Conservation (phyloP, 176 grass and related monocot genomes). For the Thalia dealbata region DNA sequence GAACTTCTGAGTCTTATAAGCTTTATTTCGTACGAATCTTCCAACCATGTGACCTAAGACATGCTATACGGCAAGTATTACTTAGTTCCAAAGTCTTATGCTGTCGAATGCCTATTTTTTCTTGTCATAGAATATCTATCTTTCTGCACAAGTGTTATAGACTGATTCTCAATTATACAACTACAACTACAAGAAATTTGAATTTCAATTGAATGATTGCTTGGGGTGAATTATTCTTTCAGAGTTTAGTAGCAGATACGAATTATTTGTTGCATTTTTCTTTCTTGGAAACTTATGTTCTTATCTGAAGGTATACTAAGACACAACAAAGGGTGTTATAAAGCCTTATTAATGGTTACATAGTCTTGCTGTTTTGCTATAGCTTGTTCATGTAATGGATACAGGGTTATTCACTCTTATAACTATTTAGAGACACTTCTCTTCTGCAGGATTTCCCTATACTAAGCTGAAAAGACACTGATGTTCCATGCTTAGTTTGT, state of each 20-base stretch:
- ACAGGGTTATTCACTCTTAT: background rate
- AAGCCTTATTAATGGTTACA: background rate
- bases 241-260: constrained; percentile 46
- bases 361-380: background rate
- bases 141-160: constrained; percentile 33
- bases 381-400: background rate
- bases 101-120: constrained; percentile 46
- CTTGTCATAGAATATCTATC: constrained; percentile 26
- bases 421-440: background rate
- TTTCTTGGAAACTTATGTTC: background rate
- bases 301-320: background rate
- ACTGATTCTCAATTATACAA: constrained; percentile 32
- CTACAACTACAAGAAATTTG: background rate
- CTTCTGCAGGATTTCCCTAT: background rate
- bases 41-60: constrained; percentile 40
- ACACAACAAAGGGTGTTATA: background rate
- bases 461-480: background rate
- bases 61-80: constrained; percentile 46
- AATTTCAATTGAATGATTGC: constrained; percentile 5
- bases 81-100: constrained; percentile 34
- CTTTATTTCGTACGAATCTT: constrained; percentile 27
- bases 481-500: background rate
- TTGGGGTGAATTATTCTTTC: constrained; percentile 29
- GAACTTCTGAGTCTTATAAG: constrained; percentile 25
- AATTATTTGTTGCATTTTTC: constrained; percentile 21